Evolutionary conservation across 2,329 filamentous ascomycete genomes (phyloP).

Genomic region (Colletotrichum kahawae): DNA sequence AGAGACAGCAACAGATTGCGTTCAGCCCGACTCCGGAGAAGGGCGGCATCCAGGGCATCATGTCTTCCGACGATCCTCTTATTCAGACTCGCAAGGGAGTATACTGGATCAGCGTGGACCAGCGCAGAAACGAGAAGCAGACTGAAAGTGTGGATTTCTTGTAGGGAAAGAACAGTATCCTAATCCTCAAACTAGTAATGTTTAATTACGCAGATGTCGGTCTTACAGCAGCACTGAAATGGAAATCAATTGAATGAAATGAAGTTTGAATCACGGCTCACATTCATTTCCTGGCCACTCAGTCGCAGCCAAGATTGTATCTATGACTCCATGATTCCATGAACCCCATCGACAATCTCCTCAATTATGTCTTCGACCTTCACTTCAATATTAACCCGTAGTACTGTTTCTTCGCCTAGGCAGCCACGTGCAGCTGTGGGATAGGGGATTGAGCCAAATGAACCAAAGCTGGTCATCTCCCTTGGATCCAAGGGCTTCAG

Average conservation of each 20-base stretch:
- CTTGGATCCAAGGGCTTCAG: background rate
- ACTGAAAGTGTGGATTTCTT: background rate
- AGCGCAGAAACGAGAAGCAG: slow-evolving; percentile 24
- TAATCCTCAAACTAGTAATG: no score
- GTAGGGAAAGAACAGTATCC: background rate
- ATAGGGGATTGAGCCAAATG: background rate
- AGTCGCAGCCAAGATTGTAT: no score
- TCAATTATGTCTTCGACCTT: background rate
- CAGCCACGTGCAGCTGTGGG: background rate
- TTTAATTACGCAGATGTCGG: no score
- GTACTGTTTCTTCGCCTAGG: background rate
- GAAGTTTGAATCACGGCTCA: no score
- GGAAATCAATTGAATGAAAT: no score
- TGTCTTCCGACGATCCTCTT: slow-evolving; percentile 15
- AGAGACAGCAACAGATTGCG: slow-evolving; percentile 15
- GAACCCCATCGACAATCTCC: background rate
- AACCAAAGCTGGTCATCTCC: background rate
- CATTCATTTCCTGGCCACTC: no score
- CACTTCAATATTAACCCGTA: background rate
- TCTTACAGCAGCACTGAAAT: no score
- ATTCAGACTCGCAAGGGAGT: slow-evolving; percentile 16
- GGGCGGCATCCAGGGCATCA: slow-evolving; percentile 13
- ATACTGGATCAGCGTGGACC: slow-evolving; percentile 17
- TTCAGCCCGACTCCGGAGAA: slow-evolving; percentile 21
- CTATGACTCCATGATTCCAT: background rate